Evolutionary conservation across 441 rosid species (phyloP), one percentile per base, ranked within the genome.

Genomic region (Populus hybrid): DNA sequence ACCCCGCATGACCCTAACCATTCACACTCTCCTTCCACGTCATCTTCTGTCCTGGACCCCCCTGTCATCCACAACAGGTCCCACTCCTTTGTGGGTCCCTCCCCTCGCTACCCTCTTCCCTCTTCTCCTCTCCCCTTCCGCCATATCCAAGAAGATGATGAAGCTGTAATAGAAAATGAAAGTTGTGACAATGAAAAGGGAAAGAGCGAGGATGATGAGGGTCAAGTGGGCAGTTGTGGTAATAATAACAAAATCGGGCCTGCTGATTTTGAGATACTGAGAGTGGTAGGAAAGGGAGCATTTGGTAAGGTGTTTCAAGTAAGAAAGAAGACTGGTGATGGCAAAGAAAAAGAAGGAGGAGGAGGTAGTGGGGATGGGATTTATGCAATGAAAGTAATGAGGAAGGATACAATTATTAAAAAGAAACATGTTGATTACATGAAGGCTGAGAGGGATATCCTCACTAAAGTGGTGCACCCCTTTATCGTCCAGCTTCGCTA

Each of bases 371-470:
- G 81, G 16, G 93, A 91, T 85, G 92, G 92, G 79, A 80, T 92
- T 67, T 92, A 74, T 78, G 94, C 94, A 0, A 92, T 92, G 92
- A 89, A 92, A 82, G 97, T 92, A 42, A 92, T 92, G 97, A 88
- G 88, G 77, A 92, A 92, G 71, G 89, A 88, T 6, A 83, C 79
- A 35, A 90, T 92, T 23, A 90, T 92, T 11, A 89, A 85, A 83
- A 92, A 90, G 88, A 90, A 90, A 70, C 94, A 92, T 83, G 90
- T 89, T 5, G 94, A 90, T 78, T 92, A 92, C 79, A 92, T 90
- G 93, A 92, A 83, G 72, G 93, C 97, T 24, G 94, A 90, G 82
- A 83, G 91, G 82, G 92, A 92, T 81, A 90, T 92, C 69, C 94
- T 92, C 34, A 89, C 92, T 67, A 89, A 90, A 85, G 88, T 92